phyloP scores from a whole-genome alignment of 2,329 filamentous ascomycete species.

The Diaporthe sp. region DNA sequence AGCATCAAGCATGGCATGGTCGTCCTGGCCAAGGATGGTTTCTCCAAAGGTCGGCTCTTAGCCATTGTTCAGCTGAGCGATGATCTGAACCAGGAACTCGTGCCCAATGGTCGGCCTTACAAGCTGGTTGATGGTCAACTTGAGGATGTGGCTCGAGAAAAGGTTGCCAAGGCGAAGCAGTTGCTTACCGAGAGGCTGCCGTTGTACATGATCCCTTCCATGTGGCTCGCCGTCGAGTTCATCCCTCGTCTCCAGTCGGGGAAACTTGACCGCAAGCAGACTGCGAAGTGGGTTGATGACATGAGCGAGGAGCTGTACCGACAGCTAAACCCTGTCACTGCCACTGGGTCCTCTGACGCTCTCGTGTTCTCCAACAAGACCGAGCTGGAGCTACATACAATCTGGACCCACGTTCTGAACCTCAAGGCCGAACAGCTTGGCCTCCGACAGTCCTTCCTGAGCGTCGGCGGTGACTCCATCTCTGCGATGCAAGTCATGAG shows the following conservation, averaged over 20 bases:
- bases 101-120: neutral
- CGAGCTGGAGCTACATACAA: neutral
- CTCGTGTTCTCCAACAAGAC: neutral
- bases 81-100: neutral
- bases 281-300: constrained; percentile 10
- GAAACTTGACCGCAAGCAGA: constrained; percentile 24
- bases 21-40: constrained; percentile 1
- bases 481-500: constrained; percentile 62
- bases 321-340: neutral
- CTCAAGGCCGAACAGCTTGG: constrained; percentile 44
- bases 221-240: constrained; percentile 16
- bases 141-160: neutral
- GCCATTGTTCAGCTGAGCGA: constrained; percentile 14
- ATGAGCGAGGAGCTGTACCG: constrained; percentile 17
- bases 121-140: neutral
- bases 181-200: constrained; percentile 6
- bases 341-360: neutral
- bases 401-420: constrained; percentile 19
- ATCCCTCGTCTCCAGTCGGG: constrained; percentile 12
- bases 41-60: constrained; percentile 5
- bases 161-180: neutral
- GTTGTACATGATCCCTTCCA: constrained; percentile 1
- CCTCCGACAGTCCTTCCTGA: constrained; percentile 64
- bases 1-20: constrained; percentile 5
- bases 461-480: constrained; percentile 63